Conservation (phyloP, 2,329 filamentous ascomycete species). For the Microdochium nivale region DNA sequence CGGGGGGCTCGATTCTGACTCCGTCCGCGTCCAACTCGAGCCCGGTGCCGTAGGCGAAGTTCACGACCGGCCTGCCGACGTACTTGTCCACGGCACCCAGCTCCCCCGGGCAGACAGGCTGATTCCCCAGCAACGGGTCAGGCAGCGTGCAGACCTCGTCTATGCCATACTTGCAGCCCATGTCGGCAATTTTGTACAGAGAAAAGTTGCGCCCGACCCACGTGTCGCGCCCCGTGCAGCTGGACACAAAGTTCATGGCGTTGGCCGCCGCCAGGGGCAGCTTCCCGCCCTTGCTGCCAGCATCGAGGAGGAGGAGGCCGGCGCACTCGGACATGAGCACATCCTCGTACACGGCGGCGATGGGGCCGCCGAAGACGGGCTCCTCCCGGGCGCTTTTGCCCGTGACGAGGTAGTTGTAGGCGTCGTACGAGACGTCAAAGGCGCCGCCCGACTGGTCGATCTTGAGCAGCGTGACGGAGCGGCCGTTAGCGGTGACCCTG, state of each 20-base stretch:
- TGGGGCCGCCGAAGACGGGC: constrained; percentile 36
- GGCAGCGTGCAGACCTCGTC: constrained; percentile 38
- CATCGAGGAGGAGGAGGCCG: too few relatives aligned
- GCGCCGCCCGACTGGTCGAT: constrained; percentile 48
- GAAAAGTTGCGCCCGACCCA: constrained; percentile 41
- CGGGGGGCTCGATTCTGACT: too few relatives aligned
- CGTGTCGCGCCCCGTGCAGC: constrained; percentile 28
- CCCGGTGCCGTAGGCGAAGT: constrained; percentile 39
- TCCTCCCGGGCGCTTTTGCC: constrained; percentile 35
- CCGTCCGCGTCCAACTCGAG: too few relatives aligned
- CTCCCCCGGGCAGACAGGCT: constrained; percentile 31
- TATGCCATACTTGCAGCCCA: constrained; percentile 34
- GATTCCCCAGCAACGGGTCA: constrained; percentile 31
- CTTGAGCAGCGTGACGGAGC: constrained; percentile 47
- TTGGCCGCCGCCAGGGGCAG: constrained; percentile 38
- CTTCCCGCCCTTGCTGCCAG: constrained; percentile 27
- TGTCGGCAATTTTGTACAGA: constrained; percentile 42
- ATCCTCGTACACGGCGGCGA: constrained; percentile 35
- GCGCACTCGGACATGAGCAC: constrained; percentile 36
- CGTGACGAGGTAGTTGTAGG: constrained; percentile 49
- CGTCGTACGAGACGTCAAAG: constrained; percentile 52
- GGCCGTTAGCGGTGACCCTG: constrained; percentile 38
- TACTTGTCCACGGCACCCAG: constrained; percentile 28
- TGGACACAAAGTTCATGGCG: constrained; percentile 43
- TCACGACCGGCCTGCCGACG: constrained; percentile 31